Evolutionary conservation across 306 rosid genomes (phyloP).

Genomic region (Argentina anserina): DNA sequence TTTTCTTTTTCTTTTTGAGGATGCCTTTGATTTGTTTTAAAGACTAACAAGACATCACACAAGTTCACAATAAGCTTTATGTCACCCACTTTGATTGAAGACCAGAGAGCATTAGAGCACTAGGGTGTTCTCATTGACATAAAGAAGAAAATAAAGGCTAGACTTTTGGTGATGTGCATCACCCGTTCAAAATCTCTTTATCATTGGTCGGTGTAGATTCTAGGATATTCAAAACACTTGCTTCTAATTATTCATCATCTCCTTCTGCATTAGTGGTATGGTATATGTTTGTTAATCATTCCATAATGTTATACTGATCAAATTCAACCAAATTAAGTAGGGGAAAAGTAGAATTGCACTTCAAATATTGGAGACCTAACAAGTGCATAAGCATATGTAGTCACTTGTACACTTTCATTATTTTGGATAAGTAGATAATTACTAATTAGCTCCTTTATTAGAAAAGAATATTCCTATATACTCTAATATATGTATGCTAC

Average conservation of each 20-base stretch:
- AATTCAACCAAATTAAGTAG: background rate
- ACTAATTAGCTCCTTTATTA: background rate
- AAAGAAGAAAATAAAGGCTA: background rate
- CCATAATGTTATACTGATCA: too few relatives aligned
- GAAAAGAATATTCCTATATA: background rate
- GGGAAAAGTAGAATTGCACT: background rate
- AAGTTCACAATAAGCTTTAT: slow-evolving; percentile 10
- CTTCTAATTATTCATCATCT: background rate
- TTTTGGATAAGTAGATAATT: background rate
- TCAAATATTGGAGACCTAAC: background rate
- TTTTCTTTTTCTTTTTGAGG: too few relatives aligned
- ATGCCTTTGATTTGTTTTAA: too few relatives aligned
- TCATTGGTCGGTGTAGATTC: slow-evolving; percentile 14
- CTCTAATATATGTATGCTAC: too few relatives aligned
- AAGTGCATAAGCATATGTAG: background rate
- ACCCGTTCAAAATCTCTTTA: background rate
- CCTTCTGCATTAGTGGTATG: slow-evolving; percentile 3
- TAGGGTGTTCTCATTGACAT: background rate
- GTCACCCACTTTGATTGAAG: slow-evolving; percentile 1
- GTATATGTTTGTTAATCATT: too few relatives aligned
- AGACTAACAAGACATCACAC: background rate
- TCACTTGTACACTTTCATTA: background rate
- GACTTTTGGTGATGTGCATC: background rate
- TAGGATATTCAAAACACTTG: slow-evolving; percentile 1
- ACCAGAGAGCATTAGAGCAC: background rate